Conservation (phyloP, 306 rosid species). For the Carpinus fangiana region DNA sequence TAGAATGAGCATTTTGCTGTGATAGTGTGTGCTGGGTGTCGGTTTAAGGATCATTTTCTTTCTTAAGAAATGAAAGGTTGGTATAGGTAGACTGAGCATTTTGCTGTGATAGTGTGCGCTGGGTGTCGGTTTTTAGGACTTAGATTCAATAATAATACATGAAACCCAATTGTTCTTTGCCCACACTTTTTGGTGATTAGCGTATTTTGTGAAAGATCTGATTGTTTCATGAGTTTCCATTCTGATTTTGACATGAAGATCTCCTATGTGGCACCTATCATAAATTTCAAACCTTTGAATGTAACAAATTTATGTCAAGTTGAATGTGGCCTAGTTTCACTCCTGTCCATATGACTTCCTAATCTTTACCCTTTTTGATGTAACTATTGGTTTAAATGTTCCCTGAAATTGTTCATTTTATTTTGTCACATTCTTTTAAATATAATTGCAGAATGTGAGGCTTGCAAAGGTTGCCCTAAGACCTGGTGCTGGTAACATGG, state of each 20-base stretch:
- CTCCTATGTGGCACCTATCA: neutral
- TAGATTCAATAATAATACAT: slow-evolving; percentile 5
- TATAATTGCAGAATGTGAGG: slow-evolving; percentile 70
- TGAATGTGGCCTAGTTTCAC: neutral
- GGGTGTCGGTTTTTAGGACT: neutral
- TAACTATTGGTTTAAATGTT: slow-evolving; percentile 2
- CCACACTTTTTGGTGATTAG: neutral
- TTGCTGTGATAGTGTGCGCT: neutral
- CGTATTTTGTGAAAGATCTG: neutral
- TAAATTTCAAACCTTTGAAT: neutral
- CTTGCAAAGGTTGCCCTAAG: slow-evolving; percentile 88
- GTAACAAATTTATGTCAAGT: neutral
- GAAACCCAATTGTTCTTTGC: slow-evolving; percentile 1
- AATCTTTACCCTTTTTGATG: neutral
- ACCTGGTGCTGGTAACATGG: slow-evolving; percentile 94
- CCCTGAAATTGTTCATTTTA: neutral
- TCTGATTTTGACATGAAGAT: neutral
- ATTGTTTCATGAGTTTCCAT: neutral
- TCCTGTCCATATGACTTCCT: neutral
- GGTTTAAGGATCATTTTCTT: neutral
- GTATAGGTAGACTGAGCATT: neutral
- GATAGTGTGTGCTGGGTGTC: neutral
- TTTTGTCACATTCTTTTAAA: neutral
- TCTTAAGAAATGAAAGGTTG: neutral
- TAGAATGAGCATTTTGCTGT: neutral